Percentiles rank a stretch among this genome's conserved stretches.
Conservation (phyloP, 176 grass and related monocot species). For the Musa beccarii region DNA sequence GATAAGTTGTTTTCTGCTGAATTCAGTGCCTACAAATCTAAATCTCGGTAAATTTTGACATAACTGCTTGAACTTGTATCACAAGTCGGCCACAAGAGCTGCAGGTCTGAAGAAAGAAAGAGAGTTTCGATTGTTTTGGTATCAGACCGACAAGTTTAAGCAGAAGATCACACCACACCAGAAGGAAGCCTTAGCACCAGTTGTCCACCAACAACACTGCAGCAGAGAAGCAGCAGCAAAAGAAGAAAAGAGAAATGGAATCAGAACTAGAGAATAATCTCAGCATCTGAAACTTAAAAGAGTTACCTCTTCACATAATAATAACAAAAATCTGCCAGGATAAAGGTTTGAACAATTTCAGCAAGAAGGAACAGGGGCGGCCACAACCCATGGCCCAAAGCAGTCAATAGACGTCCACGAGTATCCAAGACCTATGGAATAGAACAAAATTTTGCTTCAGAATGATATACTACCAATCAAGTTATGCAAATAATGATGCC, state of each 20-base stretch:
- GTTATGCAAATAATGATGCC: background rate
- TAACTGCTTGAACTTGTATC: too few relatives aligned
- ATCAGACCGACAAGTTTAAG: too few relatives aligned
- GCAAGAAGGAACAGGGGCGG: constrained; percentile 5
- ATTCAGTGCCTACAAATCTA: too few relatives aligned
- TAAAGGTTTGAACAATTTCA: constrained; percentile 15
- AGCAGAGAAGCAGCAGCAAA: background rate
- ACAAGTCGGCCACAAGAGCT: too few relatives aligned
- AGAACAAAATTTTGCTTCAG: background rate
- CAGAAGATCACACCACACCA: background rate
- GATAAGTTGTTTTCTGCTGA: too few relatives aligned
- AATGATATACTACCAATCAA: background rate
- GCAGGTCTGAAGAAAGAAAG: too few relatives aligned
- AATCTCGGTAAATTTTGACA: too few relatives aligned
- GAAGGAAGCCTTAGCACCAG: constrained; percentile 3
- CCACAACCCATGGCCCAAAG: constrained; percentile 4
- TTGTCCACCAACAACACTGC: background rate
- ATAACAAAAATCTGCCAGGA: constrained; percentile 21
- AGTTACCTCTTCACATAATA: constrained; percentile 16
- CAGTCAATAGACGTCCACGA: background rate
- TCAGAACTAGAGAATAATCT: background rate
- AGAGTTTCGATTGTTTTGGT: too few relatives aligned
- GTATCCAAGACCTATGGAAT: background rate
- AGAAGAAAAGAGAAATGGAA: background rate
- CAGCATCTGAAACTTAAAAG: background rate